Percentiles rank a stretch among this genome's conserved stretches.
Conservation (phyloP, 805 yeast genomes). For the Kluyveromyces wickerhamii region DNA sequence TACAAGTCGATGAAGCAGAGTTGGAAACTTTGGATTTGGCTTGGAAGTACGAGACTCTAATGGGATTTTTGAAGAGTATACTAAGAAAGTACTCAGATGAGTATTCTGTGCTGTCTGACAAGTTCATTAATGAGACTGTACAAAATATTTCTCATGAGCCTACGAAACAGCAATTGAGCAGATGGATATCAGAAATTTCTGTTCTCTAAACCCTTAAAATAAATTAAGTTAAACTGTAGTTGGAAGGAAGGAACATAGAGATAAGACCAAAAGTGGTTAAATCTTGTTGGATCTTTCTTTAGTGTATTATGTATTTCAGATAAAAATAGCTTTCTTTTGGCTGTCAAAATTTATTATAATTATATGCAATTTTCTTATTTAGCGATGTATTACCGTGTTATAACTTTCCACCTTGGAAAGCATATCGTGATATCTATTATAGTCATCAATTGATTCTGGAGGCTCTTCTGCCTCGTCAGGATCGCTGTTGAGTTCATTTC, state of each 20-base stretch:
- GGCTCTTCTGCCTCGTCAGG: constrained; percentile 6
- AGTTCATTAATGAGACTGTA: constrained; percentile 30
- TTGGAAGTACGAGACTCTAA: constrained; percentile 36
- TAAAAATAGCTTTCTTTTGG: constrained; percentile 1
- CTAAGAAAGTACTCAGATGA: constrained; percentile 40
- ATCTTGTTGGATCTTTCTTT: too few species aligned
- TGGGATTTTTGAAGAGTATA: constrained; percentile 33
- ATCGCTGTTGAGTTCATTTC: neutral
- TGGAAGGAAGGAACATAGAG: neutral
- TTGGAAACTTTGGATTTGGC: constrained; percentile 29
- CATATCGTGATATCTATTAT: constrained; percentile 1
- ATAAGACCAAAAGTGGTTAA: too few species aligned
- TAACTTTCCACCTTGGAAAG: constrained; percentile 11
- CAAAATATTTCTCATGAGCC: constrained; percentile 28
- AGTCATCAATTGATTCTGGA: constrained; percentile 3
- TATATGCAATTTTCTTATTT: neutral
- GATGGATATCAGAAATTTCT: constrained; percentile 31
- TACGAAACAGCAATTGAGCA: constrained; percentile 21
- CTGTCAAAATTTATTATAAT: too few species aligned
- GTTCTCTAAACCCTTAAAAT: constrained; percentile 8
- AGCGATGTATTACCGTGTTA: constrained; percentile 12
- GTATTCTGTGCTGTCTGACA: constrained; percentile 25
- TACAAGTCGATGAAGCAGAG: constrained; percentile 22
- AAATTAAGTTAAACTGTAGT: neutral
- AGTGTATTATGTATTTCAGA: neutral